These are phyloP conservation scores for Lasiosphaeria ovina DNA, from an alignment of 495 filamentous ascomycete genomes.

Conservation along the genomic window DNA sequence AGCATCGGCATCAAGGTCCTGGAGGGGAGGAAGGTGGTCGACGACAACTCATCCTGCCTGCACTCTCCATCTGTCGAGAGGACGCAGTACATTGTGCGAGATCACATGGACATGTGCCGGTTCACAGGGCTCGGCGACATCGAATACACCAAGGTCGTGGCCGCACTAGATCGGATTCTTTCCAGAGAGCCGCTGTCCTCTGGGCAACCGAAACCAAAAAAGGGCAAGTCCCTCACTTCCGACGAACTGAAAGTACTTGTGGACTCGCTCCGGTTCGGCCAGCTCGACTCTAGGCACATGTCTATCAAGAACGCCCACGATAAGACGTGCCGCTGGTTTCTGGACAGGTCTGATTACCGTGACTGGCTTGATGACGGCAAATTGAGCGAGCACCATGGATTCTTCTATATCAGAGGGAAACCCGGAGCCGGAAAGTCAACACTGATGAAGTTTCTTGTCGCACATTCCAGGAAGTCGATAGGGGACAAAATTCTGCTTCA, in stretches of 20 bases:
- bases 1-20: slow-evolving; percentile 21
- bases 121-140: slow-evolving; percentile 34
- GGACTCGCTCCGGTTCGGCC: slow-evolving; percentile 36
- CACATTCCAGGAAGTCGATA: slow-evolving; percentile 16
- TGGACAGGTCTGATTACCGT: slow-evolving; percentile 38
- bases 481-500: slow-evolving; percentile 17
- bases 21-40: slow-evolving; percentile 33
- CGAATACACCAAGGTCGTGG: slow-evolving; percentile 22
- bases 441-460: slow-evolving; percentile 32
- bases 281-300: slow-evolving; percentile 39
- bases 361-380: slow-evolving; percentile 47
- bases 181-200: not conserved
- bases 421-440: slow-evolving; percentile 56
- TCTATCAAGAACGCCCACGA: slow-evolving; percentile 37
- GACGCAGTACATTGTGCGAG: slow-evolving; percentile 27
- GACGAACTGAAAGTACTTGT: slow-evolving; percentile 23
- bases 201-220: not conserved
- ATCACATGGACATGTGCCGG: slow-evolving; percentile 45
- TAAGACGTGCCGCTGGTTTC: slow-evolving; percentile 53
- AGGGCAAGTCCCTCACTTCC: slow-evolving; percentile 1
- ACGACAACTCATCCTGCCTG: slow-evolving; percentile 36
- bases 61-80: slow-evolving; percentile 25
- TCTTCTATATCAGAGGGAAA: slow-evolving; percentile 60
- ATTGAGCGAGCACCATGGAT: slow-evolving; percentile 41
- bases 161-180: slow-evolving; percentile 12